Percentiles rank a stretch among this genome's conserved stretches.
Conservation (phyloP, 2,329 filamentous ascomycete species). For the Chaetomium olivaceum region DNA sequence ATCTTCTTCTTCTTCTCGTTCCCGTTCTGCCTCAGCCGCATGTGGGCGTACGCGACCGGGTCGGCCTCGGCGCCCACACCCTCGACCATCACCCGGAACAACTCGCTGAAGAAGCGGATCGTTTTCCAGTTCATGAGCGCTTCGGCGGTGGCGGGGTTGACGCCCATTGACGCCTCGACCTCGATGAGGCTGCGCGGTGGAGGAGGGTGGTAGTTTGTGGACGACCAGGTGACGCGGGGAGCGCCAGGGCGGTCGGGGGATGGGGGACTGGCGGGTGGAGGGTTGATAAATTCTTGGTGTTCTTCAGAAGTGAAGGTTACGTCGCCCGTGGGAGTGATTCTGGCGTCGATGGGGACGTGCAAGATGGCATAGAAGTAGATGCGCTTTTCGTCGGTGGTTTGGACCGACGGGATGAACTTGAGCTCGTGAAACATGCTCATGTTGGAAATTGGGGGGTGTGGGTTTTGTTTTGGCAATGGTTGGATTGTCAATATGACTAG, state of each 20-base stretch:
- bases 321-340: neutral
- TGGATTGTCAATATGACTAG: neutral
- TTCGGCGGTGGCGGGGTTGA: no score
- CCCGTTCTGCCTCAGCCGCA: neutral
- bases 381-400: neutral
- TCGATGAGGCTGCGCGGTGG: no score
- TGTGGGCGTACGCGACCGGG: neutral
- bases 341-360: neutral
- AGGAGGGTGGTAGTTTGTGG: no score
- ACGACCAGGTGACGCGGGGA: neutral
- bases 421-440: neutral
- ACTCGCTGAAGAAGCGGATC: constrained; percentile 1
- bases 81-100: neutral
- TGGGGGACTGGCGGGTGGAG: no score
- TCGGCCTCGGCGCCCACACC: neutral
- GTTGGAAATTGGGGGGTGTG: neutral
- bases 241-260: neutral
- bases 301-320: neutral
- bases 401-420: neutral
- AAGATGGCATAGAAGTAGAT: neutral
- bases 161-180: no score
- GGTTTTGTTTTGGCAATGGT: neutral
- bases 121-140: neutral
- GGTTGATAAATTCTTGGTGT: neutral
- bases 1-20: no score